Percentiles rank a stretch among this genome's conserved stretches.
Evolutionary conservation across 306 rosid species (phyloP).

Genomic region (Cyclanthera cordifolia): DNA sequence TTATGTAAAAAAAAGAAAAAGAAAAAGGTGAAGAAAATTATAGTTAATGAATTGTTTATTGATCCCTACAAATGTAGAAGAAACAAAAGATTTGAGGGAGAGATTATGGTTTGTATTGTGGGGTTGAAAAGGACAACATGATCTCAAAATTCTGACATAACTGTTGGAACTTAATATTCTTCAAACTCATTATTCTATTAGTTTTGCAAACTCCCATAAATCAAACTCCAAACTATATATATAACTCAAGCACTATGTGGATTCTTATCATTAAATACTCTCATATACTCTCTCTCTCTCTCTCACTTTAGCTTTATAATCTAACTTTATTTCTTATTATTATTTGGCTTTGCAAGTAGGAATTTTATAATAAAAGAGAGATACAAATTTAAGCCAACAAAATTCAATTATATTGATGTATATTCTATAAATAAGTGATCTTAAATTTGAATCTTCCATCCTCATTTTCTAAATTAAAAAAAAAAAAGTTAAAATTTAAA

Average conservation of each 20-base stretch:
- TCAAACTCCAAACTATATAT: neutral
- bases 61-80: neutral
- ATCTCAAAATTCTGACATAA: slow-evolving; percentile 7
- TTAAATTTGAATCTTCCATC: no score
- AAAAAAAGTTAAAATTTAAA: no score
- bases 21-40: neutral
- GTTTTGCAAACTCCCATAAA: neutral
- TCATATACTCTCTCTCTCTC: neutral
- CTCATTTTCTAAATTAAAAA: no score
- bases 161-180: neutral
- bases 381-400: no score
- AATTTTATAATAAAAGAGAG: no score
- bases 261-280: slow-evolving; percentile 4
- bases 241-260: neutral
- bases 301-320: neutral
- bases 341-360: no score
- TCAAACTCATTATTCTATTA: no score
- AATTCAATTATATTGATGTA: no score
- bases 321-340: no score
- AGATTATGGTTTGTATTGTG: slow-evolving; percentile 7
- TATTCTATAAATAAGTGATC: no score
- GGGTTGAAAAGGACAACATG: neutral
- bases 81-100: slow-evolving; percentile 7
- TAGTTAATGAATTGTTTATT: neutral
- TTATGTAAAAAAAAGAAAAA: no score